A percentile compares a stretch with the other conserved stretches of the same genome.
Evolutionary conservation across 1,139 yeast genomes (phyloP).

Genomic region (Taphrina populina): DNA sequence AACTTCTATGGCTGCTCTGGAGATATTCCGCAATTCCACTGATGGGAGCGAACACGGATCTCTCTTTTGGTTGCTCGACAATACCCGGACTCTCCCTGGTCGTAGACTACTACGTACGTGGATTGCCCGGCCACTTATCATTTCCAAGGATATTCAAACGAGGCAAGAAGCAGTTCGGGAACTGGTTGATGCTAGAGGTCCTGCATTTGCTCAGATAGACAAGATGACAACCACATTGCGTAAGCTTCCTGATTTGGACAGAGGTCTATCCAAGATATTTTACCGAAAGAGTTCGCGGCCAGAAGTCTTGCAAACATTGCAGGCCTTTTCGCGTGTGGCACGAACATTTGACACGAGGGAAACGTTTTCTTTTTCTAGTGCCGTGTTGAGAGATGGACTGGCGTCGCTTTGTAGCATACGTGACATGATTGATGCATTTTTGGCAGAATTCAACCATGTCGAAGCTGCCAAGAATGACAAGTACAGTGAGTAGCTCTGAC

Average conservation of each 20-base stretch:
- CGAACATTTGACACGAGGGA: slow-evolving; percentile 38
- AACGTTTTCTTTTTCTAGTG: slow-evolving; percentile 42
- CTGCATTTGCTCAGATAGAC: slow-evolving; percentile 49
- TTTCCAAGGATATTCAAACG: slow-evolving; percentile 54
- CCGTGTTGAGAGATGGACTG: slow-evolving; percentile 40
- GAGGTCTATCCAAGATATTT: slow-evolving; percentile 64
- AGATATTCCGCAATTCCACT: slow-evolving; percentile 67
- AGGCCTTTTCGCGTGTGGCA: slow-evolving; percentile 43
- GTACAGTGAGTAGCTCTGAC: slow-evolving; percentile 43
- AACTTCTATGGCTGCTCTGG: slow-evolving; percentile 66
- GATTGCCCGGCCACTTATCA: slow-evolving; percentile 70
- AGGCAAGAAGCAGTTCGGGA: slow-evolving; percentile 67
- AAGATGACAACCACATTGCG: slow-evolving; percentile 52
- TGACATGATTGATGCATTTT: slow-evolving; percentile 45
- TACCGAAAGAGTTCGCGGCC: slow-evolving; percentile 63
- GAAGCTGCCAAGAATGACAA: slow-evolving; percentile 58
- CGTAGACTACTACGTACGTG: slow-evolving; percentile 63
- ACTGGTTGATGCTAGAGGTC: slow-evolving; percentile 46
- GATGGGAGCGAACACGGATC: slow-evolving; percentile 63
- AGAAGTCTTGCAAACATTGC: slow-evolving; percentile 63
- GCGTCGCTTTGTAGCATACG: slow-evolving; percentile 40
- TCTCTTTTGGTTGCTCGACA: slow-evolving; percentile 73
- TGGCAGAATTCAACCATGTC: slow-evolving; percentile 57
- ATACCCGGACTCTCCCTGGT: slow-evolving; percentile 77
- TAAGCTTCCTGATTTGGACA: slow-evolving; percentile 64